Evolutionary conservation across 208 protist species (phyloP), one percentile per base, ranked within the genome.

Genomic region (Leishmania aethiopica): DNA sequence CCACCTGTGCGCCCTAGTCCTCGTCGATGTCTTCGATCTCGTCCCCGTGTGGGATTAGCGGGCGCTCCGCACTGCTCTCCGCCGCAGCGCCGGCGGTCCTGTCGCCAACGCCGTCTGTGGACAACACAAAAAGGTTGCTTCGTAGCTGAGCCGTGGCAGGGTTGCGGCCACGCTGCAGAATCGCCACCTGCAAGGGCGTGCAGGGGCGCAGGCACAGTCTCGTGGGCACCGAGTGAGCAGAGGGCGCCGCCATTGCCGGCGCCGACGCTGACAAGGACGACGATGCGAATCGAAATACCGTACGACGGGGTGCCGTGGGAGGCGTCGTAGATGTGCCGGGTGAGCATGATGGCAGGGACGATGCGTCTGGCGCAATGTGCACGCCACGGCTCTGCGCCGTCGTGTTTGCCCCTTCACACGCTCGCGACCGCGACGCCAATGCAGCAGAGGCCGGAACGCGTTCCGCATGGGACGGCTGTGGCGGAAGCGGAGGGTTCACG

Each of bases 211-310:
- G 47, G 45, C 57, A 53, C 60, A 60, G 80, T 53, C 8, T 11
- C 49, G 22, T 11, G 35, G 19, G 45, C 47, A 32, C 70, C 32
- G 70, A 17, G 22, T 74, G 70, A 13, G 70, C 19, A 72, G 37
- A 72, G 25, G 35, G 55, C 47, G 2, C 42, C 40, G 42, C 22
- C n/a, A 37, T 6, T 66, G 45, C 60, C 35, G n/a, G 28, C 7
- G 35, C 74, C 75, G 28, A 37, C 15, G 84, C n/a, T 64, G 82
- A 25, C 47, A 45, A 40, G 35, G 70, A 72, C 11, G 66, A 22
- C 40, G 79, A 75, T 4, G 28, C 67, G 78, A 89, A 85, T 80
- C 71, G 87, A 64, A 85, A 91, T 28, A 88, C 84, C 55, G 83
- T 91, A 75, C 73, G 82, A 11, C 82, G 88, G 42, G 76, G 79